Evolutionary conservation across 2,329 filamentous ascomycete species (phyloP).

Genomic region (Colletotrichum navitas): DNA sequence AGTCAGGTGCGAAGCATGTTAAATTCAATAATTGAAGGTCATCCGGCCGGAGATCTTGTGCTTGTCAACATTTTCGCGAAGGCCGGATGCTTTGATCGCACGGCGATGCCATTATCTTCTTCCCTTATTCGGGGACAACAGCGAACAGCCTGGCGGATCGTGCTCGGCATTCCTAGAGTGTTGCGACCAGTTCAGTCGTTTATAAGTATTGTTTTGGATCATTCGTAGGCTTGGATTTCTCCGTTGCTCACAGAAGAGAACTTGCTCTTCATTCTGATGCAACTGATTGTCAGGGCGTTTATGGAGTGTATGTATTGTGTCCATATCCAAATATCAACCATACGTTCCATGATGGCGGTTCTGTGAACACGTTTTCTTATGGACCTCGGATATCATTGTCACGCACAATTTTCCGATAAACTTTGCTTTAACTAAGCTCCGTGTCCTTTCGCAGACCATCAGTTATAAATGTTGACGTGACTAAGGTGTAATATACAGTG

Average conservation of each 20-base stretch:
- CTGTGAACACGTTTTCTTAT: background rate
- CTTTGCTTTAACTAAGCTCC: background rate
- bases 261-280: background rate
- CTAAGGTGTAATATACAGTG: background rate
- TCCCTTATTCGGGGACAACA: no score
- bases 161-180: accelerated
- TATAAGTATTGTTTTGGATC: background rate
- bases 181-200: no score
- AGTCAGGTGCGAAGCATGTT: conserved; percentile 37
- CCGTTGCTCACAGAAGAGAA: background rate
- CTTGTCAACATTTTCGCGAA: background rate
- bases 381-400: accelerated
- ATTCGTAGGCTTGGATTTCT: background rate
- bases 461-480: no score
- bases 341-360: no score
- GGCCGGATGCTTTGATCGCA: no score
- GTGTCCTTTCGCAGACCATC: background rate
- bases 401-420: background rate
- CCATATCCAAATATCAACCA: no score
- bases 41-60: background rate
- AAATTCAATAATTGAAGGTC: conserved; percentile 33
- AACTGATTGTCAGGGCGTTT: no score
- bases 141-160: no score
- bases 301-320: no score
- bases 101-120: background rate